Evolutionary conservation across 2,329 filamentous ascomycete species (phyloP), one percentile per base, ranked within the genome.

Genomic region (Trichoderma lentiforme): DNA sequence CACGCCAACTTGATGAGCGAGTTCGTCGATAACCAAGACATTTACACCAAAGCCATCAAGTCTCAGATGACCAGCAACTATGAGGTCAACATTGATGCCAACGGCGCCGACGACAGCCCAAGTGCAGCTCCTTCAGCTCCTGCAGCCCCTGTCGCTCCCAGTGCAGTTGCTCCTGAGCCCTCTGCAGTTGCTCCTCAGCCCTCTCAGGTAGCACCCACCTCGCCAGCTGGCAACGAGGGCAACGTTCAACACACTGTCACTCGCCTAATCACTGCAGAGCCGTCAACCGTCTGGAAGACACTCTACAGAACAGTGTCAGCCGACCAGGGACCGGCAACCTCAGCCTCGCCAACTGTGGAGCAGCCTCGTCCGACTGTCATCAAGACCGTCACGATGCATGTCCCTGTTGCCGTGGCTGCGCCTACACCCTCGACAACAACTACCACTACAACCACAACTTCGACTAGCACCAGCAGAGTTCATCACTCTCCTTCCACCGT

Each of bases 61-160:
- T 76, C 76, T 4, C 85, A 88, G 79, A 83, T 87, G 77, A 73
- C 74, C 39, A 82, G 80, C 73, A 81, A 82, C 76, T 88, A 84
- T 74, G 79, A 84, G 66, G 84, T 88, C 70, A 75, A 80, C 39
- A 79, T 86, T 26, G 76, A 80, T 47, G 77, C 71, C 56, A 56
- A 71, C 18, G 71, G 75, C 12, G 74, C 74, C 14, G 73, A 62
- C 43, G 47, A 75, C 73, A 74, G 77, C 34, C 51, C 67, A 12
- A 24, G 68, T 53, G 47, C 66, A 24, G 32, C 71, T 34, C 72
- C 71, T 15, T 15, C 28, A 39, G 39, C 39, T n/a, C 39, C 39
- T 4, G 15, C 15, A 8, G 15, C 36, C 36, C 36, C 36, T 39
- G 15, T 18, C 15, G 36, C 64, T 34, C 26, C 65, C 7, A 72